Percentiles rank a stretch among this genome's conserved stretches.
Evolutionary conservation across 1,284 basidiomycete genomes (phyloP).

Genomic region (Malassezia psittaci): DNA sequence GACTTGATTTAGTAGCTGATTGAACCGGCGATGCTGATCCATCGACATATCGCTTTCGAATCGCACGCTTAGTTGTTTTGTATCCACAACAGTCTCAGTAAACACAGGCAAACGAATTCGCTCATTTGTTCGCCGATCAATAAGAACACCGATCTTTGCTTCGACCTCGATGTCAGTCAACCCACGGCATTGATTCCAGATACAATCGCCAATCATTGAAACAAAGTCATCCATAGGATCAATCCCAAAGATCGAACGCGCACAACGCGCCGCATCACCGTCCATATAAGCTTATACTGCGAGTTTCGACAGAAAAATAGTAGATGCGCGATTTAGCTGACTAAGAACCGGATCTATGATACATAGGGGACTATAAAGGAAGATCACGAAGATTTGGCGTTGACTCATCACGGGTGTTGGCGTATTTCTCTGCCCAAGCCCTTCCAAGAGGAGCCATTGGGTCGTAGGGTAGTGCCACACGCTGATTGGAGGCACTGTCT

Average conservation of each 20-base stretch:
- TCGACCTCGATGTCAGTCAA: constrained; percentile 57
- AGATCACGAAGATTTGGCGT: neutral
- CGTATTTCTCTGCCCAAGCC: constrained; percentile 20
- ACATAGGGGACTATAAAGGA: neutral
- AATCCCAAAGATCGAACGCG: constrained; percentile 65
- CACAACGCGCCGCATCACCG: neutral
- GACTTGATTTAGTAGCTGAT: constrained; percentile 65
- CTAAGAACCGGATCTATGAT: neutral
- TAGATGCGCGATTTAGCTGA: neutral
- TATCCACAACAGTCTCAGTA: constrained; percentile 63
- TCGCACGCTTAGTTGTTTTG: constrained; percentile 20
- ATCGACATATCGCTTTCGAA: constrained; percentile 87
- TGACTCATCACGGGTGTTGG: neutral
- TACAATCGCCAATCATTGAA: constrained; percentile 77
- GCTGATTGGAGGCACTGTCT: constrained; percentile 21
- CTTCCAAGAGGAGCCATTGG: constrained; percentile 27
- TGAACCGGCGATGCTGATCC: constrained; percentile 76
- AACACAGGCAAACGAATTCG: constrained; percentile 62
- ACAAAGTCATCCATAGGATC: constrained; percentile 92
- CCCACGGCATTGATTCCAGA: constrained; percentile 51
- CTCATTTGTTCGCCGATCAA: constrained; percentile 56
- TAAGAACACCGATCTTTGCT: constrained; percentile 78
- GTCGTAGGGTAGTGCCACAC: constrained; percentile 26
- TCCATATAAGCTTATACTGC: neutral
- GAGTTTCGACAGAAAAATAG: neutral